These are phyloP conservation scores for Leccinum obscurum DNA, from an alignment of 768 basidiomycete species.

Conservation along the genomic window DNA sequence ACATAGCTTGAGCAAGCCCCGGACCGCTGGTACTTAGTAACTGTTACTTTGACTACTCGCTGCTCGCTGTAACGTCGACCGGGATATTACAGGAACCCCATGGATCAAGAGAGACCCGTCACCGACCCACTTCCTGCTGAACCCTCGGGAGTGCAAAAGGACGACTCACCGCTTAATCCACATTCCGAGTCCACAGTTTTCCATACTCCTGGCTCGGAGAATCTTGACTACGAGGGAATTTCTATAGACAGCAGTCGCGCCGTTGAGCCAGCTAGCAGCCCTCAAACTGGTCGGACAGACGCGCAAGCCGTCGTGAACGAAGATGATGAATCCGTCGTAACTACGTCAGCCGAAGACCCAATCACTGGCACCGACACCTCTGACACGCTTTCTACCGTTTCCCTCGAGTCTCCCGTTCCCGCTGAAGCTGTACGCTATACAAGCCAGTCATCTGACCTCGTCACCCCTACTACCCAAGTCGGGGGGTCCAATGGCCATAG, in stretches of 20 bases:
- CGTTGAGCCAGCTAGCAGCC: neutral
- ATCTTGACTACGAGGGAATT: neutral
- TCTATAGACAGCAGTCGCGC: neutral
- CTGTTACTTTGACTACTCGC: neutral
- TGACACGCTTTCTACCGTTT: slow-evolving; percentile 12
- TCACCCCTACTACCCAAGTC: slow-evolving; percentile 7
- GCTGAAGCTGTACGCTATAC: slow-evolving; percentile 8
- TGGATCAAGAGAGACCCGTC: slow-evolving; percentile 19
- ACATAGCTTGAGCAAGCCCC: neutral
- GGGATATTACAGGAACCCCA: slow-evolving; percentile 6
- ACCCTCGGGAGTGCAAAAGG: slow-evolving; percentile 4
- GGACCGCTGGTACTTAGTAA: neutral
- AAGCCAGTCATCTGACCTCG: slow-evolving; percentile 7
- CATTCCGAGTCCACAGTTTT: slow-evolving; percentile 8
- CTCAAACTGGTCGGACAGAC: slow-evolving; percentile 1
- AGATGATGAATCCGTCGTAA: slow-evolving; percentile 3
- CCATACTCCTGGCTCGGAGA: slow-evolving; percentile 4
- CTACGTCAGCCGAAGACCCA: slow-evolving; percentile 1
- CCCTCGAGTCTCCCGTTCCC: slow-evolving; percentile 2
- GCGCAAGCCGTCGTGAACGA: slow-evolving; percentile 3
- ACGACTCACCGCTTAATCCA: slow-evolving; percentile 4
- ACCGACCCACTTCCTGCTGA: slow-evolving; percentile 8
- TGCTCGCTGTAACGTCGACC: neutral
- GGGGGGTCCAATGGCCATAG: slow-evolving; percentile 16
- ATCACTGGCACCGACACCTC: neutral